Conservation (phyloP, 2,329 filamentous ascomycete genomes). For the Alternaria panax region DNA sequence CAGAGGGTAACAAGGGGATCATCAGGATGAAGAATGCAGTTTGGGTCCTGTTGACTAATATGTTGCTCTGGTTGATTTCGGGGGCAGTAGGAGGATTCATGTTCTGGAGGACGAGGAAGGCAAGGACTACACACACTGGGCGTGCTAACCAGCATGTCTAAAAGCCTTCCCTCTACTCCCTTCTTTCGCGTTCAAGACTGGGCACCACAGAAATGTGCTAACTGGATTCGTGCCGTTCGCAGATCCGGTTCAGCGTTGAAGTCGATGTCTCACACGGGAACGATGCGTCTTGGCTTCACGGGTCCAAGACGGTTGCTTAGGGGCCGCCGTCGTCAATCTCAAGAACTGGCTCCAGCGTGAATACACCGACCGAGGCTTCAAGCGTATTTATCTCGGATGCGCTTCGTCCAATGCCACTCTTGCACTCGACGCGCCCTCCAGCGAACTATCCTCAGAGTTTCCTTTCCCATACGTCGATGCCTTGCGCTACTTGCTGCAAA, state of each 20-base stretch:
- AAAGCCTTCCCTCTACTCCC: conserved; percentile 6
- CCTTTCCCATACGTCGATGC: neutral
- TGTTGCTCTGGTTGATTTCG: conserved; percentile 77
- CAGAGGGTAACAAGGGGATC: conserved; percentile 69
- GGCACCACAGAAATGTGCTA: conserved; percentile 1
- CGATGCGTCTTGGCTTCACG: neutral
- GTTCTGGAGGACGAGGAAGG: conserved; percentile 58
- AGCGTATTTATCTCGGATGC: neutral
- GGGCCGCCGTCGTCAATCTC: neutral
- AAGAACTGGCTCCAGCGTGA: neutral
- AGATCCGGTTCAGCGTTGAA: conserved; percentile 13
- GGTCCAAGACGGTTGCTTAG: conserved; percentile 1
- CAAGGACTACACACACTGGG: conserved; percentile 35
- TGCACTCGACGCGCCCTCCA: neutral
- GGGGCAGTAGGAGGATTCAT: conserved; percentile 63
- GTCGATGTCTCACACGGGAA: conserved; percentile 6
- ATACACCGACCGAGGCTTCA: neutral
- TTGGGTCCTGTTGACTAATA: conserved; percentile 79
- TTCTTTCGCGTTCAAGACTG: neutral
- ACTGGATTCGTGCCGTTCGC: neutral
- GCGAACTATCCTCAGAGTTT: neutral
- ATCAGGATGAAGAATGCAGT: conserved; percentile 85
- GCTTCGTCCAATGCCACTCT: neutral
- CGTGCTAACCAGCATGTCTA: conserved; percentile 33
- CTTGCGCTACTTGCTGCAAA: neutral